Percentiles rank a stretch among this genome's conserved stretches.
Conservation (phyloP, 768 basidiomycete genomes). For the Gloeopeniophorella convolvens region DNA sequence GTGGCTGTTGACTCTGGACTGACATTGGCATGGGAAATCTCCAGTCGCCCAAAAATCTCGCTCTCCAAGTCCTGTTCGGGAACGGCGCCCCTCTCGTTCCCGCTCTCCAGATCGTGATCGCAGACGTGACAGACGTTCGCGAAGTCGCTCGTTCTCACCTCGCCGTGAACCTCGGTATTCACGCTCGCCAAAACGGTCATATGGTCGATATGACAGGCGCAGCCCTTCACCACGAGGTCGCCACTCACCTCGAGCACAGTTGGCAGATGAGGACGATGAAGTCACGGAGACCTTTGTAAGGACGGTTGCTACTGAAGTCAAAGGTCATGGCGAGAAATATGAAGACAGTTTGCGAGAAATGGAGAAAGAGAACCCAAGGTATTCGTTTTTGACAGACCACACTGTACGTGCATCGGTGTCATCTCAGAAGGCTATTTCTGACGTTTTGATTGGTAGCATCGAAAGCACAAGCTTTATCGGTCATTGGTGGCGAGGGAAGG, state of each 20-base stretch:
- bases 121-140: conserved; percentile 30
- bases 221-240: conserved; percentile 44
- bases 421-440: not conserved
- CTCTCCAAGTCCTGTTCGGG: conserved; percentile 31
- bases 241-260: conserved; percentile 30
- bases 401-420: conserved; percentile 25
- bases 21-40: not conserved
- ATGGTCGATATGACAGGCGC: conserved; percentile 27
- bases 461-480: conserved; percentile 62
- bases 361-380: conserved; percentile 79
- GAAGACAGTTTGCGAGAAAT: conserved; percentile 67
- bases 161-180: conserved; percentile 31
- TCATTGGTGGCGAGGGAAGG: conserved; percentile 57
- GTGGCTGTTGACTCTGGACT: not conserved
- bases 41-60: conserved; percentile 16
- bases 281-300: conserved; percentile 83
- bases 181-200: conserved; percentile 35
- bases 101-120: conserved; percentile 29
- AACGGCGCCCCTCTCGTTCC: conserved; percentile 31
- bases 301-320: conserved; percentile 80
- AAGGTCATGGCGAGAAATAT: conserved; percentile 71
- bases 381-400: conserved; percentile 53
- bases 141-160: conserved; percentile 35
- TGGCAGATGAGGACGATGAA: conserved; percentile 51
- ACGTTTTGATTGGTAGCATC: conserved; percentile 42